Evolutionary conservation across 1,139 yeast genomes (phyloP).

Genomic region (Diutina rugosa): DNA sequence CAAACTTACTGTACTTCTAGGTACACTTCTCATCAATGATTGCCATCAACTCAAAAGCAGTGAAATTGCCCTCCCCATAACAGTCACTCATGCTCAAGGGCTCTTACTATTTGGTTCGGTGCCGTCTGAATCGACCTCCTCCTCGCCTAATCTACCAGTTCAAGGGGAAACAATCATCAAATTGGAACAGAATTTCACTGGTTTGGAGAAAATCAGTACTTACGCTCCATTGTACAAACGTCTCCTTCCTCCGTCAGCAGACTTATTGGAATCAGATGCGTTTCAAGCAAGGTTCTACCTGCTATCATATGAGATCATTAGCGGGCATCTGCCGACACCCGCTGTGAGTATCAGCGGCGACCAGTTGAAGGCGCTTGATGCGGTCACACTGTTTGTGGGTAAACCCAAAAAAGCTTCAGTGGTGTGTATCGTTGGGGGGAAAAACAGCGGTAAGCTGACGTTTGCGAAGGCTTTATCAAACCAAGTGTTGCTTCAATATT

Average conservation of each 20-base stretch:
- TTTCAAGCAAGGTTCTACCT: neutral
- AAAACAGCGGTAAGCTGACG: slow-evolving; percentile 1
- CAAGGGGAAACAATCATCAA: neutral
- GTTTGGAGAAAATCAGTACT: neutral
- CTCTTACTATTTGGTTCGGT: neutral
- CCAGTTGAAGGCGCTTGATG: neutral
- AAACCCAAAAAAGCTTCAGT: neutral
- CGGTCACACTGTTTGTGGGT: neutral
- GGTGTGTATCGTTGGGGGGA: neutral
- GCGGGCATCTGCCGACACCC: neutral
- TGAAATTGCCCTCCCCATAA: neutral
- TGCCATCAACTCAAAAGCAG: neutral
- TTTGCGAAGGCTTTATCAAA: neutral
- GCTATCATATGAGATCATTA: neutral
- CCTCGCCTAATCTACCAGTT: neutral
- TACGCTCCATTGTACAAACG: neutral
- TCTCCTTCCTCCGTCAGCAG: neutral
- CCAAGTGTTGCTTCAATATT: neutral
- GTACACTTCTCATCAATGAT: neutral
- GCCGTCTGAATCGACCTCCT: neutral
- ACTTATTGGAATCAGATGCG: neutral
- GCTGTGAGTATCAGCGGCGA: neutral
- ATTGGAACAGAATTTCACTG: neutral
- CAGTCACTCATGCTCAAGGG: neutral
- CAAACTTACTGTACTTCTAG: neutral